Evolutionary conservation across 108 stramenopile genomes (phyloP).

Genomic region (Phaeodactylum tricornutum): DNA sequence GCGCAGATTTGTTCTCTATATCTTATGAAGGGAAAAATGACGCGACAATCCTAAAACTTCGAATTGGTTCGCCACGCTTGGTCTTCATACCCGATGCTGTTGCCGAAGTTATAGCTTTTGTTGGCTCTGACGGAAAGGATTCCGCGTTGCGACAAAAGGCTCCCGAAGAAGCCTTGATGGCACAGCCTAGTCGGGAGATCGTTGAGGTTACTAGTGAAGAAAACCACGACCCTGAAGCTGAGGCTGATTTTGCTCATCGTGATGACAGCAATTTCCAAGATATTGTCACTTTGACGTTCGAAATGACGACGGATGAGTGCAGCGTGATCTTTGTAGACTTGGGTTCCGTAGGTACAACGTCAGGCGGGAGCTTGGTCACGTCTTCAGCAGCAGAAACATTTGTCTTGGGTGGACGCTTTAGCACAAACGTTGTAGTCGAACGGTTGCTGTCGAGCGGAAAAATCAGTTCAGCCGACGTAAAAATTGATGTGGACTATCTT

Average conservation of each 20-base stretch:
- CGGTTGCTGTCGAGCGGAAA: conserved; percentile 17
- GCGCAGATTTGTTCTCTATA: conserved; percentile 40
- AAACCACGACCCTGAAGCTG: too few relatives aligned
- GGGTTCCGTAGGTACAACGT: conserved; percentile 6
- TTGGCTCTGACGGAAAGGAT: conserved; percentile 19
- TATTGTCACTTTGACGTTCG: background rate
- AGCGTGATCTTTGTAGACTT: conserved; percentile 46
- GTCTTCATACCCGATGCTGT: conserved; percentile 69
- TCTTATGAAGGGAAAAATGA: conserved; percentile 35
- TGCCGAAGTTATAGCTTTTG: conserved; percentile 48
- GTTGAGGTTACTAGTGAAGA: too few relatives aligned
- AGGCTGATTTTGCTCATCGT: too few relatives aligned
- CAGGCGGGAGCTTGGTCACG: background rate
- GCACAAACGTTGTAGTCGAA: conserved; percentile 16
- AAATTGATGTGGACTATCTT: conserved; percentile 50
- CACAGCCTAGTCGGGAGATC: too few relatives aligned
- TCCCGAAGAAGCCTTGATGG: too few relatives aligned
- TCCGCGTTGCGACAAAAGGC: background rate
- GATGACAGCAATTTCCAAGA: too few relatives aligned
- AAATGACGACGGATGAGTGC: conserved; percentile 17
- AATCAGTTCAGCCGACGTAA: conserved; percentile 24
- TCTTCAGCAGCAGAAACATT: conserved; percentile 46
- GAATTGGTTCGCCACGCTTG: conserved; percentile 65
- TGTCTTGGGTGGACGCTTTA: conserved; percentile 54
- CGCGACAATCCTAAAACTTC: conserved; percentile 27